Evolutionary conservation across 352 stramenopile genomes (phyloP).

Genomic region (Aphanomyces cochlioides): DNA sequence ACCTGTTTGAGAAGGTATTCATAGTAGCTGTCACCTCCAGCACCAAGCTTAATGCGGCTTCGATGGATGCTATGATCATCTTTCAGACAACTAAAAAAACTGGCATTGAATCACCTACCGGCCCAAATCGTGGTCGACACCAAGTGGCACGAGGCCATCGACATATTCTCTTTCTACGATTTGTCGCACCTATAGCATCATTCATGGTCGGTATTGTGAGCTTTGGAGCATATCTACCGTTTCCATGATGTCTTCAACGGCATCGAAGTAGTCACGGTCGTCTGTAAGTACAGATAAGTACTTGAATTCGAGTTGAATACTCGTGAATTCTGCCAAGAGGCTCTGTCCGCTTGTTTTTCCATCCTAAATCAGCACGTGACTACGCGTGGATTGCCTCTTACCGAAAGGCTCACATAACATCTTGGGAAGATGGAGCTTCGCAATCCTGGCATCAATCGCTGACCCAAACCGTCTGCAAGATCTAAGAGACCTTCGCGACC

Average conservation of each 20-base stretch:
- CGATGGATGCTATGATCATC: constrained; percentile 2
- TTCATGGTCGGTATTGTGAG: background rate
- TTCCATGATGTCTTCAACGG: constrained; percentile 68
- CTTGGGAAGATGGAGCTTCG: constrained; percentile 1
- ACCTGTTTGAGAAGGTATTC: constrained; percentile 83
- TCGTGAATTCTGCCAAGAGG: constrained; percentile 61
- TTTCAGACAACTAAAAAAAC: too few species aligned
- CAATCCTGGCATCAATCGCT: constrained; percentile 9
- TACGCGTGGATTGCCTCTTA: background rate
- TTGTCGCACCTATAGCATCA: background rate
- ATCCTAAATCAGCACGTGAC: background rate
- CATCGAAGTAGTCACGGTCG: constrained; percentile 55
- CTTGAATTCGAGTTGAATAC: constrained; percentile 80
- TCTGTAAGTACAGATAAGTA: constrained; percentile 61
- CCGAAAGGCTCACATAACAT: constrained; percentile 10
- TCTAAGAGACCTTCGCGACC: constrained; percentile 53
- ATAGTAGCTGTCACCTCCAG: constrained; percentile 81
- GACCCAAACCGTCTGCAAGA: constrained; percentile 58
- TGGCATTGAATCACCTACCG: constrained; percentile 31
- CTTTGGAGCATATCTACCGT: constrained; percentile 36
- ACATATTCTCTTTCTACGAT: constrained; percentile 53
- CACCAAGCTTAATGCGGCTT: constrained; percentile 56
- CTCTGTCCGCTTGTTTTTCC: constrained; percentile 20
- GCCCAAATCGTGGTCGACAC: constrained; percentile 45
- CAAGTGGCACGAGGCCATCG: constrained; percentile 36